Evolutionary conservation across 305 asterid genomes (phyloP).

Genomic region (Rubia peregrina): DNA sequence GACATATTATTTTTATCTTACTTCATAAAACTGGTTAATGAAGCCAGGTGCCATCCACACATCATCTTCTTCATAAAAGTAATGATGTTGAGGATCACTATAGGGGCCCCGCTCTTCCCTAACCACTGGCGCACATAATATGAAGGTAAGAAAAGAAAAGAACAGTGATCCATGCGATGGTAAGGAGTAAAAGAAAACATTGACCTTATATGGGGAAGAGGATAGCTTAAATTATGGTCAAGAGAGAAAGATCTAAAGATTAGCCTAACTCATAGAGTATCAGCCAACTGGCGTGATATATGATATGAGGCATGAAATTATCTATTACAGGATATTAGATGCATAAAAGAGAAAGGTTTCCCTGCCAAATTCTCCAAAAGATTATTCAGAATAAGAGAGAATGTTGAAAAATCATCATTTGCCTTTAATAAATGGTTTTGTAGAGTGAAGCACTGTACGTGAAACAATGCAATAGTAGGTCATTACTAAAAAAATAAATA

Average conservation of each 20-base stretch:
- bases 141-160: constrained; percentile 3
- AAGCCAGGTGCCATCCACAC: constrained; percentile 99
- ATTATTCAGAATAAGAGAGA: not conserved
- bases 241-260: not conserved
- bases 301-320: not conserved
- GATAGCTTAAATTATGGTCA: not conserved
- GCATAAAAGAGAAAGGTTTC: constrained; percentile 3
- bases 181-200: not conserved
- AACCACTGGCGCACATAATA: constrained; percentile 54
- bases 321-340: not conserved
- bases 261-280: not conserved
- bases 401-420: constrained; percentile 1
- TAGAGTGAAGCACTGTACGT: not conserved
- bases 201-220: not conserved
- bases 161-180: not conserved
- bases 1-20: constrained; percentile 25
- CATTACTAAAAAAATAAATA: not conserved
- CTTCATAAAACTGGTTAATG: constrained; percentile 92
- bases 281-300: not conserved
- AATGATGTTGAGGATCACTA: constrained; percentile 94
- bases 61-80: constrained; percentile 89
- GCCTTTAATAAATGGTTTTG: not conserved
- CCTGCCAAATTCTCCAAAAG: not conserved
- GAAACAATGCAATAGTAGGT: not conserved
- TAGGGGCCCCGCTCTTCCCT: constrained; percentile 91